Percentiles rank a stretch among this genome's conserved stretches.
Conservation (phyloP, 345 rosid genomes). For the Pistacia atlantica region DNA sequence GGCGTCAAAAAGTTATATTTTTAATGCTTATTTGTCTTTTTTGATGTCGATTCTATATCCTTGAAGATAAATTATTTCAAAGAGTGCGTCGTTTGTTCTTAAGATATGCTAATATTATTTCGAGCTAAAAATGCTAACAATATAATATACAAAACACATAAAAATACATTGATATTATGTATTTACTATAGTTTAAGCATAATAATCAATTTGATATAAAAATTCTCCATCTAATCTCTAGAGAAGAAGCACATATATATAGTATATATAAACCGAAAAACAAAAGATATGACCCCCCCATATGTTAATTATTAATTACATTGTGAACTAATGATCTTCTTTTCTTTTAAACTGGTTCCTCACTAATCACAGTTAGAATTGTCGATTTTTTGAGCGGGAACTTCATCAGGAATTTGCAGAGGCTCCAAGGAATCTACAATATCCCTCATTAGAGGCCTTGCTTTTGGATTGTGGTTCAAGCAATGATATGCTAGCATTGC, state of each 20-base stretch:
- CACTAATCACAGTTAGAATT: slow-evolving; percentile 46
- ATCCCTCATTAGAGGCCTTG: slow-evolving; percentile 97
- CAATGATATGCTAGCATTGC: slow-evolving; percentile 98
- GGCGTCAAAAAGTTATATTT: too few species aligned
- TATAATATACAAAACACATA: too few species aligned
- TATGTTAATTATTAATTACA: slow-evolving; percentile 12
- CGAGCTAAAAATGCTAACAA: too few species aligned
- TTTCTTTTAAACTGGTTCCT: slow-evolving; percentile 39
- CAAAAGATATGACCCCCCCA: background rate
- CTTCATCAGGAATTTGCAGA: slow-evolving; percentile 58
- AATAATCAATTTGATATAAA: slow-evolving; percentile 4
- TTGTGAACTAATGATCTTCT: slow-evolving; percentile 18
- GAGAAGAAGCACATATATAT: slow-evolving; percentile 12
- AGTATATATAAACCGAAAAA: background rate
- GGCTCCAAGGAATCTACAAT: slow-evolving; percentile 96
- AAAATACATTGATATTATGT: too few species aligned
- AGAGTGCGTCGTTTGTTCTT: too few species aligned
- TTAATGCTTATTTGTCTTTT: too few species aligned
- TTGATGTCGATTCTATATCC: too few species aligned
- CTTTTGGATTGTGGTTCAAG: slow-evolving; percentile 89
- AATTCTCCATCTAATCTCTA: slow-evolving; percentile 15
- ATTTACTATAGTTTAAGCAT: too few species aligned
- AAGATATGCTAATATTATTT: too few species aligned
- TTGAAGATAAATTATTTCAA: too few species aligned
- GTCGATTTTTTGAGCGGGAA: slow-evolving; percentile 30